These are phyloP conservation scores for Nigrospora osmanthi DNA, from an alignment of 2,329 filamentous ascomycete genomes.

Conservation along the genomic window DNA sequence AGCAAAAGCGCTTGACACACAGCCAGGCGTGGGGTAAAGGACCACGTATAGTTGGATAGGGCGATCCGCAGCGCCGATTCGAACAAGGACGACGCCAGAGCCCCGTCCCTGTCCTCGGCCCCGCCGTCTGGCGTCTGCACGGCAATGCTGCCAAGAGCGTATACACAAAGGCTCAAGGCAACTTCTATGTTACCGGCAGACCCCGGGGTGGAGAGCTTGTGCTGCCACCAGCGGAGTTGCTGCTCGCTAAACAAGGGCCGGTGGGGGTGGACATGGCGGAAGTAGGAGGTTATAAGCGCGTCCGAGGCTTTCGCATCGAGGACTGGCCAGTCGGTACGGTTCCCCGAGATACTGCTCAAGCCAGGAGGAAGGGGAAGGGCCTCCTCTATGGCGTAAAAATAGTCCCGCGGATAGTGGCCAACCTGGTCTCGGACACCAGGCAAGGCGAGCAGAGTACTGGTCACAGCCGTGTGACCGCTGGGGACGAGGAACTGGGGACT, in stretches of 20 bases:
- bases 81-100: conserved; percentile 13
- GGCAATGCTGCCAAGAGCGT: conserved; percentile 23
- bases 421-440: conserved; percentile 23
- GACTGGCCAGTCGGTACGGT: conserved; percentile 15
- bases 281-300: conserved; percentile 21
- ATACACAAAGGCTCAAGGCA: conserved; percentile 26
- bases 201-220: conserved; percentile 14
- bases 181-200: conserved; percentile 17
- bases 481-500: conserved; percentile 28
- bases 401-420: conserved; percentile 22
- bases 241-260: conserved; percentile 24
- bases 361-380: conserved; percentile 19
- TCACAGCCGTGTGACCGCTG: conserved; percentile 22
- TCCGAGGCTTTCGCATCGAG: conserved; percentile 17
- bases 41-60: conserved; percentile 21
- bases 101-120: conserved; percentile 7
- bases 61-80: conserved; percentile 26
- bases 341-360: conserved; percentile 17
- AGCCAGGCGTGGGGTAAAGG: conserved; percentile 19
- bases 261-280: conserved; percentile 24
- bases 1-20: conserved; percentile 26
- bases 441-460: conserved; percentile 23
- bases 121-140: conserved; percentile 7
- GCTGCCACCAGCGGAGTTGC: conserved; percentile 20
- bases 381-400: conserved; percentile 25